phyloP scores from a whole-genome alignment of 805 yeast genomes.

The Isabelozyma pseudorhagii region DNA sequence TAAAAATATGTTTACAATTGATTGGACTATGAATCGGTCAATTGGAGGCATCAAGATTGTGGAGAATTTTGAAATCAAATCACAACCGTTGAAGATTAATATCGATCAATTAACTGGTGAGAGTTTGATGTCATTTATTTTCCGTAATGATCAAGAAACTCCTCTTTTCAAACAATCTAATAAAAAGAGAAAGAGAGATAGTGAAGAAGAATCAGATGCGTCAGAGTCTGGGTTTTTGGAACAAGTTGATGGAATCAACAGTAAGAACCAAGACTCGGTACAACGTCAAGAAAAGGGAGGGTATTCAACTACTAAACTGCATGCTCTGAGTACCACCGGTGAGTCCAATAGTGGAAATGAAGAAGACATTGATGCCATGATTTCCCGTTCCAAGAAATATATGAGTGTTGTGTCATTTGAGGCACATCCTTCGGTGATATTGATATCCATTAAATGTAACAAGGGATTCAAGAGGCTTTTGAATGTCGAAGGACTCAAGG shows the following conservation, averaged over 20 bases:
- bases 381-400: conserved; percentile 68
- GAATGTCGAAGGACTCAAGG: conserved; percentile 34
- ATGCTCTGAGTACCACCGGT: neutral
- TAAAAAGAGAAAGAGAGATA: conserved; percentile 7
- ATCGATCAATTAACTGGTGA: conserved; percentile 39
- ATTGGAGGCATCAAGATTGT: conserved; percentile 39
- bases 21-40: conserved; percentile 41
- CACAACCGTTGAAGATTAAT: conserved; percentile 36
- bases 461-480: conserved; percentile 32
- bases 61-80: conserved; percentile 34
- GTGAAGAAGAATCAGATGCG: conserved; percentile 5
- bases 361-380: conserved; percentile 54
- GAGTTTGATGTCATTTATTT: conserved; percentile 34
- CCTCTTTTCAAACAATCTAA: conserved; percentile 7
- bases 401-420: conserved; percentile 62
- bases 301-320: neutral
- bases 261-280: conserved; percentile 3
- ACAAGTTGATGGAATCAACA: conserved; percentile 8
- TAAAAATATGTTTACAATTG: conserved; percentile 25
- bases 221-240: conserved; percentile 6
- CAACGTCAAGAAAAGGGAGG: neutral
- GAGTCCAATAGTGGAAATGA: conserved; percentile 8
- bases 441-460: conserved; percentile 32
- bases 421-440: conserved; percentile 22
- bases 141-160: conserved; percentile 23